Conservation (phyloP, 2,329 filamentous ascomycete species). For the Ophiosphaerella herpotricha region DNA sequence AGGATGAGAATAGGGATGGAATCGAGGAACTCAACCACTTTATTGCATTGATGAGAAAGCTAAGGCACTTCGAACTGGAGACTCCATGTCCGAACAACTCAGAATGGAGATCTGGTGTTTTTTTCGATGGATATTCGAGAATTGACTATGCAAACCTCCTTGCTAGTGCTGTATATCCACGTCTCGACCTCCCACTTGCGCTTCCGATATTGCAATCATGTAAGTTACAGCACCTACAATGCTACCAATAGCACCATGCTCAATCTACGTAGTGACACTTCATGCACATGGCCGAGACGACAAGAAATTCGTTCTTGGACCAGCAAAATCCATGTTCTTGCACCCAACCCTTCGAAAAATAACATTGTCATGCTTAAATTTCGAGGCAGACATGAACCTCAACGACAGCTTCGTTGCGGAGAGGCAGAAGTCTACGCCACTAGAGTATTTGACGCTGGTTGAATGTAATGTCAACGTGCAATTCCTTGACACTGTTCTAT, state of each 20-base stretch:
- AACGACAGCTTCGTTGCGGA: slow-evolving; percentile 14
- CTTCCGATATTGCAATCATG: slow-evolving; percentile 39
- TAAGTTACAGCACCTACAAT: slow-evolving; percentile 13
- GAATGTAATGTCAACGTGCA: slow-evolving; percentile 43
- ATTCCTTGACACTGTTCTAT: slow-evolving; percentile 34
- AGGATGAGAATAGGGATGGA: slow-evolving; percentile 23
- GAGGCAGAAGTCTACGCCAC: slow-evolving; percentile 31
- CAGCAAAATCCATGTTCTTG: slow-evolving; percentile 34
- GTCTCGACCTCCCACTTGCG: slow-evolving; percentile 12
- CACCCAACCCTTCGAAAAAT: slow-evolving; percentile 40
- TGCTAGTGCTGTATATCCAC: slow-evolving; percentile 26
- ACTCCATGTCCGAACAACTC: slow-evolving; percentile 43
- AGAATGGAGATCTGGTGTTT: slow-evolving; percentile 27
- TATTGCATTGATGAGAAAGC: slow-evolving; percentile 30
- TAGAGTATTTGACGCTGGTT: slow-evolving; percentile 39
- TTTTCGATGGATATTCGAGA: slow-evolving; percentile 35
- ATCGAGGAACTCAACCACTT: slow-evolving; percentile 38
- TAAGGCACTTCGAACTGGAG: slow-evolving; percentile 39
- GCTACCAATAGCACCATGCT: slow-evolving; percentile 4
- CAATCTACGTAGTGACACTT: slow-evolving; percentile 31
- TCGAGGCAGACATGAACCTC: slow-evolving; percentile 21
- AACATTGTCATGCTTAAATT: slow-evolving; percentile 41
- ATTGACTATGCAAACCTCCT: slow-evolving; percentile 41
- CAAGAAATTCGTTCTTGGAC: slow-evolving; percentile 32
- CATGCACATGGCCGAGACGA: slow-evolving; percentile 37